Conservation (phyloP, 768 basidiomycete genomes). For the Xerocomus potaroensis region DNA sequence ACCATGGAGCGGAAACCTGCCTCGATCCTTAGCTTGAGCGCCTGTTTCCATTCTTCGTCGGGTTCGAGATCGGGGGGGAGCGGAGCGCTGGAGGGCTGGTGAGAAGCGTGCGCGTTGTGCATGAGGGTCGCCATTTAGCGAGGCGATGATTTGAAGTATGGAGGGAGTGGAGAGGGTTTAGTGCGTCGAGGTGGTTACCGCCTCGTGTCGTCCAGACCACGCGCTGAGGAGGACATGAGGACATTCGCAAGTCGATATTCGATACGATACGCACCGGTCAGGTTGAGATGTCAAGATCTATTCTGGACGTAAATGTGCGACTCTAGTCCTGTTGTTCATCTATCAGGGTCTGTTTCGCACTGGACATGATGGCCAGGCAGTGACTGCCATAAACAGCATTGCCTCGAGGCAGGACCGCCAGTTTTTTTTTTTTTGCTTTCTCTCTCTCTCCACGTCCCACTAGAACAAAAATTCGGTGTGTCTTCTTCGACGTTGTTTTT, state of each 20-base stretch:
- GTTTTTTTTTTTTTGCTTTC: neutral
- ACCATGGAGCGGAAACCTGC: constrained; percentile 38
- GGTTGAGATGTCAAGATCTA: too few relatives aligned
- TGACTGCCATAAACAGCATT: constrained; percentile 2
- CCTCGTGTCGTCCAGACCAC: constrained; percentile 1
- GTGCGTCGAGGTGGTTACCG: too few relatives aligned
- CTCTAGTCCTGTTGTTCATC: too few relatives aligned
- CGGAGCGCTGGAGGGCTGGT: constrained; percentile 8
- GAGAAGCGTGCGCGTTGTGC: constrained; percentile 11
- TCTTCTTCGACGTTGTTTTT: too few relatives aligned
- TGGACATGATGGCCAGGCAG: too few relatives aligned
- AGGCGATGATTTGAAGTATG: too few relatives aligned
- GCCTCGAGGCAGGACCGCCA: constrained; percentile 25
- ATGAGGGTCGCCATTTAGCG: constrained; percentile 23
- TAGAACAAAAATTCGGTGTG: constrained; percentile 8
- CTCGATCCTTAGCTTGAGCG: constrained; percentile 49
- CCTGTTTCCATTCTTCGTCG: constrained; percentile 51
- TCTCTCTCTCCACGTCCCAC: neutral
- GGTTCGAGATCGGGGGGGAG: constrained; percentile 39
- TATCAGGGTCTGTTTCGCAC: too few relatives aligned
- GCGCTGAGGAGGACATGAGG: too few relatives aligned
- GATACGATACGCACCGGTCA: too few relatives aligned
- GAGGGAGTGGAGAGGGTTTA: too few relatives aligned
- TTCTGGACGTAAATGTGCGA: too few relatives aligned
- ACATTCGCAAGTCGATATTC: too few relatives aligned